Conservation (phyloP, 106 monocot genomes). For the Allium cepa region DNA sequence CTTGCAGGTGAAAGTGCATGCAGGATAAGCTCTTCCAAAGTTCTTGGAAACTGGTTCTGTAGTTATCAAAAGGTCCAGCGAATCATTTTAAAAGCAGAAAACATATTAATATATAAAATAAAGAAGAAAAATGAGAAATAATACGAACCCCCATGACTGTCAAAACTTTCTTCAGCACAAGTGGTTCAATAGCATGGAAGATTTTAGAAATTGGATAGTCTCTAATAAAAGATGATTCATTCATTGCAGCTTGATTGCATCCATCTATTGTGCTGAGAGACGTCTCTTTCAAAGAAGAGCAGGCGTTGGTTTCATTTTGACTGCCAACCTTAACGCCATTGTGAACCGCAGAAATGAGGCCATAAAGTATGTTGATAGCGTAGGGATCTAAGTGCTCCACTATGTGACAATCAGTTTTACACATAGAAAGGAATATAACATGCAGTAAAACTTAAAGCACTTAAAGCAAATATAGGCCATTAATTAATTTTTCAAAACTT, state of each 20-base stretch:
- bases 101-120: neutral
- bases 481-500: no score
- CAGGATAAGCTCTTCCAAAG: no score
- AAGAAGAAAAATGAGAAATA: neutral
- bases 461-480: no score
- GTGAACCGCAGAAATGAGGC: constrained; percentile 72
- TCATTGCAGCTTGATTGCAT: constrained; percentile 6
- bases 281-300: constrained; percentile 2
- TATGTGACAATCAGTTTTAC: constrained; percentile 6
- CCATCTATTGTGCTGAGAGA: constrained; percentile 3
- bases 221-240: constrained; percentile 11
- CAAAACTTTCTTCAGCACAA: constrained; percentile 33
- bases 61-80: neutral
- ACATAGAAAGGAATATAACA: no score
- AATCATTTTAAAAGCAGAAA: neutral
- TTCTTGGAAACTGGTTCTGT: no score
- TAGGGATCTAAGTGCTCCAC: constrained; percentile 37
- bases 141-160: constrained; percentile 2
- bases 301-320: constrained; percentile 13
- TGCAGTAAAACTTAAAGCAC: no score
- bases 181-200: constrained; percentile 45
- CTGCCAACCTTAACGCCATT: constrained; percentile 24
- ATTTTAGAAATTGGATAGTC: constrained; percentile 50
- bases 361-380: constrained; percentile 33
- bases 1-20: no score